A percentile compares a stretch with the other conserved stretches of the same genome.
Conservation (phyloP, 257 asterid species). For the Plectranthus barbatus region DNA sequence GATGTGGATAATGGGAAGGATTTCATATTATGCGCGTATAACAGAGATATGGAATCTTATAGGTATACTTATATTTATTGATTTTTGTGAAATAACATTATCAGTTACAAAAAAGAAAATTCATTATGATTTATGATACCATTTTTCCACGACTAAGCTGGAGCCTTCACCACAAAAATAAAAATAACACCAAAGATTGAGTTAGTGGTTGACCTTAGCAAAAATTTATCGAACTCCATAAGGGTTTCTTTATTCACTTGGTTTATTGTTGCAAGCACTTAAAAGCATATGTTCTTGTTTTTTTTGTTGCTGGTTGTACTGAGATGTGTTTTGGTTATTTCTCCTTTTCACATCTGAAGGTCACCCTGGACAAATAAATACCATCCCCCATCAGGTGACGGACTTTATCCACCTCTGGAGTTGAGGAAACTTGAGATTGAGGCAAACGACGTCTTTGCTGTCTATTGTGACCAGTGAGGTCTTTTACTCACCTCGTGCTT, state of each 20-base stretch:
- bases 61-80: conserved; percentile 40
- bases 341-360: conserved; percentile 33
- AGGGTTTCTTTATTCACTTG: not conserved
- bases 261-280: conserved; percentile 2
- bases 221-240: not conserved
- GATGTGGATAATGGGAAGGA: conserved; percentile 80
- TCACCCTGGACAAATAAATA: conserved; percentile 94
- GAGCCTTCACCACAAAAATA: not conserved
- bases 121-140: not conserved
- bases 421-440: conserved; percentile 93
- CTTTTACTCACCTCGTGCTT: conserved; percentile 65
- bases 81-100: not conserved
- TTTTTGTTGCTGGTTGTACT: not conserved
- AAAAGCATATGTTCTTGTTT: not conserved
- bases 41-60: conserved; percentile 98
- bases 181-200: not conserved
- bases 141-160: not conserved
- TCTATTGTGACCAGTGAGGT: conserved; percentile 99
- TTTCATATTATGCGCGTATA: conserved; percentile 86
- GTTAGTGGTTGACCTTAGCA: not conserved
- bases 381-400: conserved; percentile 83
- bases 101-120: not conserved
- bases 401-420: conserved; percentile 70
- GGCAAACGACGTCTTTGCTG: conserved; percentile 87
- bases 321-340: conserved; percentile 1